Percentiles rank a stretch among this genome's conserved stretches.
Conservation (phyloP, 2,329 filamentous ascomycete species). For the Claviceps spartinae region DNA sequence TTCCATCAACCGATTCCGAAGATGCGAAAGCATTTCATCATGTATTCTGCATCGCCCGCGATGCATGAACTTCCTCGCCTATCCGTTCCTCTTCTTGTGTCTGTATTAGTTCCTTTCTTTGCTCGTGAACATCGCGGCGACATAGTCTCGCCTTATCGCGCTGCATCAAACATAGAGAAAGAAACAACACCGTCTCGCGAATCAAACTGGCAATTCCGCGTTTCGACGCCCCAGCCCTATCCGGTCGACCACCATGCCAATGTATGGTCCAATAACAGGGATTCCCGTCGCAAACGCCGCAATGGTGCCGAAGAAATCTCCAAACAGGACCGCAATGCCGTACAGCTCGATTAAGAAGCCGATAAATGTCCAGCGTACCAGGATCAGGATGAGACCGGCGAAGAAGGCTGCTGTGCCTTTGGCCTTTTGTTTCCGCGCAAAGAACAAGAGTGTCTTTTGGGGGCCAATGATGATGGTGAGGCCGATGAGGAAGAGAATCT, state of each 20-base stretch:
- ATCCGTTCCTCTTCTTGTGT: background rate
- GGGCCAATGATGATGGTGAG: slow-evolving; percentile 91
- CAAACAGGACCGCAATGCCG: slow-evolving; percentile 85
- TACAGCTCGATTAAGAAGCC: slow-evolving; percentile 88
- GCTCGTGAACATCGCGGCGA: background rate
- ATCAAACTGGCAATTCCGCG: slow-evolving; percentile 62
- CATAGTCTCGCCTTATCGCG: background rate
- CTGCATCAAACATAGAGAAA: background rate
- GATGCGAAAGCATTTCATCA: background rate
- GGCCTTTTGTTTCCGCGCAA: slow-evolving; percentile 82
- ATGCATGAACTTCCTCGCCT: background rate
- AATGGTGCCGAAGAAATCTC: slow-evolving; percentile 90
- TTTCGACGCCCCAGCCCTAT: slow-evolving; percentile 57
- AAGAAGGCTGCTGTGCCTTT: slow-evolving; percentile 86
- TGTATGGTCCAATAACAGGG: slow-evolving; percentile 76
- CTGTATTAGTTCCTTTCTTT: background rate
- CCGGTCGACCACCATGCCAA: slow-evolving; percentile 60
- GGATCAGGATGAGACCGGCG: slow-evolving; percentile 67
- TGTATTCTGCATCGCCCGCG: background rate
- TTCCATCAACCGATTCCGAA: background rate
- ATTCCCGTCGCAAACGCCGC: slow-evolving; percentile 74
- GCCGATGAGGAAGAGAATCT: slow-evolving; percentile 97
- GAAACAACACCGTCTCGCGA: background rate
- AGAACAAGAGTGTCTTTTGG: slow-evolving; percentile 85
- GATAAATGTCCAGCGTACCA: slow-evolving; percentile 79